These are phyloP conservation scores for Blumeria hordei DNA, from an alignment of 2,329 filamentous ascomycete species.

Conservation along the genomic window DNA sequence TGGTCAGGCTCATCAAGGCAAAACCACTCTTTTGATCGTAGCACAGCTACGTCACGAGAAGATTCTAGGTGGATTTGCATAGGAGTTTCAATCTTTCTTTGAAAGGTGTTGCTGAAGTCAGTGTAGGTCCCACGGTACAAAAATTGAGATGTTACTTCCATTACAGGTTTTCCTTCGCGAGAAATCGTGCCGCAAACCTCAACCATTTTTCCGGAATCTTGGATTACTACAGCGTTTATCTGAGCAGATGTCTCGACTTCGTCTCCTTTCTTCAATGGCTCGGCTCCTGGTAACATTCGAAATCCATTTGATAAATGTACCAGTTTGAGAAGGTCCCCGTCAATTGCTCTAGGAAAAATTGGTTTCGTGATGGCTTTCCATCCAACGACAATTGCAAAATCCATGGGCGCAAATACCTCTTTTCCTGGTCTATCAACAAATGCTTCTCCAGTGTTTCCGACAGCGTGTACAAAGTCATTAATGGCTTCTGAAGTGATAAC, in stretches of 20 bases:
- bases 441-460: constrained; percentile 90
- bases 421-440: constrained; percentile 93
- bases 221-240: constrained; percentile 94
- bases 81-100: constrained; percentile 84
- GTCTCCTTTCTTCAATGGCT: constrained; percentile 89
- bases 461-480: constrained; percentile 96
- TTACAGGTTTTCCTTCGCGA: constrained; percentile 61
- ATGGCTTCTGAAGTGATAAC: constrained; percentile 81
- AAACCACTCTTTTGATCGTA: constrained; percentile 97
- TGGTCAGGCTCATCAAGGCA: constrained; percentile 61
- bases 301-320: constrained; percentile 95
- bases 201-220: constrained; percentile 97
- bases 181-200: constrained; percentile 96
- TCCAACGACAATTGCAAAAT: constrained; percentile 92
- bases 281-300: constrained; percentile 89
- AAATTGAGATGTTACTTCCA: constrained; percentile 98
- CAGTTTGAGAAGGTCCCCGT: constrained; percentile 85
- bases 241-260: constrained; percentile 79
- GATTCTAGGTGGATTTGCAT: constrained; percentile 79
- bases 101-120: constrained; percentile 96
- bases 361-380: constrained; percentile 99
- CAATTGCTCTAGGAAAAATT: constrained; percentile 90
- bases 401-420: constrained; percentile 88
- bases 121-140: constrained; percentile 80
- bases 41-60: constrained; percentile 74